Conservation (phyloP, 306 rosid genomes). For the Glycyrrhiza uralensis region DNA sequence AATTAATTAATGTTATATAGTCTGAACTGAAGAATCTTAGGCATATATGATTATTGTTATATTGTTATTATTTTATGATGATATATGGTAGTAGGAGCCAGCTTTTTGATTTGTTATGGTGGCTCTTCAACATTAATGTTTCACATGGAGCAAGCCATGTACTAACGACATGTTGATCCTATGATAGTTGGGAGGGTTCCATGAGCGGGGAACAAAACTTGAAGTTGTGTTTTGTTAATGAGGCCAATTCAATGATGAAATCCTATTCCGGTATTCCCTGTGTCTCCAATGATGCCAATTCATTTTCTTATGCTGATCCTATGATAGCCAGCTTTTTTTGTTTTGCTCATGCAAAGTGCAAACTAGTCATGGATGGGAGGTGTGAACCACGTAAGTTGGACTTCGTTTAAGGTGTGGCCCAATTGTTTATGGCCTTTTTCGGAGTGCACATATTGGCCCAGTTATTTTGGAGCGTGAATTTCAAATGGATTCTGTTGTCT, state of each 20-base stretch:
- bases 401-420: slow-evolving; percentile 5
- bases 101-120: slow-evolving; percentile 4
- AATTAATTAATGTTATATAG: neutral
- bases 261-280: too few species aligned
- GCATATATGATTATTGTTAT: neutral
- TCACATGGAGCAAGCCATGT: slow-evolving; percentile 9
- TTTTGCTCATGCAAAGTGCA: neutral
- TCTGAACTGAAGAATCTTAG: neutral
- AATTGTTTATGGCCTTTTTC: neutral
- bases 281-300: too few species aligned
- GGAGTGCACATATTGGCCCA: neutral
- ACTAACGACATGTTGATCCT: neutral
- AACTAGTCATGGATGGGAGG: neutral
- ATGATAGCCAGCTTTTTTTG: too few species aligned
- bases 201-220: neutral
- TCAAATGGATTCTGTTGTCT: neutral
- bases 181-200: neutral
- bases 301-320: too few species aligned
- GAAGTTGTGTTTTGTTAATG: neutral
- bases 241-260: slow-evolving; percentile 4
- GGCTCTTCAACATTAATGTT: slow-evolving; percentile 3
- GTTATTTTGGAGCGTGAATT: neutral
- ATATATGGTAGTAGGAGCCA: neutral
- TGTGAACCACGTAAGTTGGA: slow-evolving; percentile 5
- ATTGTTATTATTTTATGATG: neutral